Evolutionary conservation across 495 filamentous ascomycete genomes (phyloP).

Genomic region (Trichoderma reesei): DNA sequence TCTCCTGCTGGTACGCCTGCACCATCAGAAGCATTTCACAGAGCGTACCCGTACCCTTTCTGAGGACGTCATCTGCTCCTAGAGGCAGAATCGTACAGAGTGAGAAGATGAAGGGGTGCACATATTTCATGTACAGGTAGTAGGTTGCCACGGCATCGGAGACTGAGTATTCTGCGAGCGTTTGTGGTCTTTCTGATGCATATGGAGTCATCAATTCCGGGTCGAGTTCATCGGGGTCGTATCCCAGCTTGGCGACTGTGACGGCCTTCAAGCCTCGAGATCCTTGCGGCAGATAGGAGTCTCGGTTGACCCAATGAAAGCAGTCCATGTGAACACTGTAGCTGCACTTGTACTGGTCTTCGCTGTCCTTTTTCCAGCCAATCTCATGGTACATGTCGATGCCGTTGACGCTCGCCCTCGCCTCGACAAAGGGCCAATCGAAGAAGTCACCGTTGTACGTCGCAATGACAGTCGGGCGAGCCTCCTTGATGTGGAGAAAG

Average conservation of each 20-base stretch:
- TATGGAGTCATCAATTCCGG: constrained; percentile 97
- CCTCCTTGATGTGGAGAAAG: constrained; percentile 91
- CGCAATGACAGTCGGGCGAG: constrained; percentile 88
- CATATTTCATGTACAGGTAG: constrained; percentile 99
- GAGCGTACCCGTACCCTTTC: constrained; percentile 93
- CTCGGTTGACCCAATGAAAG: constrained; percentile 96
- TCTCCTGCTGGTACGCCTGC: constrained; percentile 84
- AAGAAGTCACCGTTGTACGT: constrained; percentile 99
- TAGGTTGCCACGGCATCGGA: constrained; percentile 98
- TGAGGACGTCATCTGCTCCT: constrained; percentile 80
- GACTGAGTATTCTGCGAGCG: constrained; percentile 92
- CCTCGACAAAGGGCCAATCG: constrained; percentile 98
- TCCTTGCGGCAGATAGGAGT: constrained; percentile 95
- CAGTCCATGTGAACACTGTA: constrained; percentile 99
- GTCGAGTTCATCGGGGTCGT: constrained; percentile 96
- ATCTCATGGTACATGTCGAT: constrained; percentile 99
- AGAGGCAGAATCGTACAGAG: constrained; percentile 93
- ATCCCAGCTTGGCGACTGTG: constrained; percentile 93
- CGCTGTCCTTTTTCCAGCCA: constrained; percentile 86
- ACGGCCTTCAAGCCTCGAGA: constrained; percentile 97
- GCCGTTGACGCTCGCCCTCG: constrained; percentile 82
- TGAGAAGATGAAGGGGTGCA: constrained; percentile 98
- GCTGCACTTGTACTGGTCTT: constrained; percentile 91
- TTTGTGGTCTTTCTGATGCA: constrained; percentile 85
- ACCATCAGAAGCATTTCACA: constrained; percentile 99